A percentile compares a stretch with the other conserved stretches of the same genome.
phyloP scores from a whole-genome alignment of 495 filamentous ascomycete genomes.

The Neurospora sp. region DNA sequence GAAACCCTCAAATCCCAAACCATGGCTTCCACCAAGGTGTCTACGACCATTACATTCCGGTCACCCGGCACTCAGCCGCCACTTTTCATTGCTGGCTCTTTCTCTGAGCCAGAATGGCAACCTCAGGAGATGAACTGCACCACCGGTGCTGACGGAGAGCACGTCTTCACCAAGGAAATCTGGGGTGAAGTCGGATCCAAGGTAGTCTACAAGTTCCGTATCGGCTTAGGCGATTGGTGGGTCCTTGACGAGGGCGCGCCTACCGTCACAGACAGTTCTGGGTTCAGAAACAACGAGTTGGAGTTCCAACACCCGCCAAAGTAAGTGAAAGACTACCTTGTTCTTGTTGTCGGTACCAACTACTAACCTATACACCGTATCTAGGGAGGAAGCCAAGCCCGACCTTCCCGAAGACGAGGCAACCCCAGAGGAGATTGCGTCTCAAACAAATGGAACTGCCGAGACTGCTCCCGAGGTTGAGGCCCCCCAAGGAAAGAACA shows the following conservation, averaged over 20 bases:
- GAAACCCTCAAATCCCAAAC: slow-evolving; percentile 6
- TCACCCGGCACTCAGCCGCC: slow-evolving; percentile 48
- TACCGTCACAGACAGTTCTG: slow-evolving; percentile 43
- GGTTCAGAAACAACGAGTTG: slow-evolving; percentile 51
- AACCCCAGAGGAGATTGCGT: not conserved
- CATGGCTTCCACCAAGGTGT: slow-evolving; percentile 29
- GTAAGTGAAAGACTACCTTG: not conserved
- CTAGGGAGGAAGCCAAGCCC: not conserved
- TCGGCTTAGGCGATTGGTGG: slow-evolving; percentile 57
- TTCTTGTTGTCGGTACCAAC: not conserved
- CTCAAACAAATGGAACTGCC: not conserved
- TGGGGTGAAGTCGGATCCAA: slow-evolving; percentile 33
- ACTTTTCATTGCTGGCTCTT: slow-evolving; percentile 54
- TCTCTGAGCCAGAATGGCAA: slow-evolving; percentile 55
- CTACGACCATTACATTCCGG: slow-evolving; percentile 47
- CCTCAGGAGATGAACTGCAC: slow-evolving; percentile 47
- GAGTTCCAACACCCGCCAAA: slow-evolving; percentile 19
- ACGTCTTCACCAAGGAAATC: slow-evolving; percentile 37
- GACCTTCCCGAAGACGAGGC: not conserved
- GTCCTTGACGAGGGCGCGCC: slow-evolving; percentile 45
- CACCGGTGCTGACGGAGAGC: slow-evolving; percentile 29
- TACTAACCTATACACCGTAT: too few species aligned
- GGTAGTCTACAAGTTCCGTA: slow-evolving; percentile 62
- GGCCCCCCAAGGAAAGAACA: not conserved
- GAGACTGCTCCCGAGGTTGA: not conserved